These are phyloP conservation scores for Nymphaea thermarum DNA, from an alignment of 164 flowering plant species.

Conservation along the genomic window DNA sequence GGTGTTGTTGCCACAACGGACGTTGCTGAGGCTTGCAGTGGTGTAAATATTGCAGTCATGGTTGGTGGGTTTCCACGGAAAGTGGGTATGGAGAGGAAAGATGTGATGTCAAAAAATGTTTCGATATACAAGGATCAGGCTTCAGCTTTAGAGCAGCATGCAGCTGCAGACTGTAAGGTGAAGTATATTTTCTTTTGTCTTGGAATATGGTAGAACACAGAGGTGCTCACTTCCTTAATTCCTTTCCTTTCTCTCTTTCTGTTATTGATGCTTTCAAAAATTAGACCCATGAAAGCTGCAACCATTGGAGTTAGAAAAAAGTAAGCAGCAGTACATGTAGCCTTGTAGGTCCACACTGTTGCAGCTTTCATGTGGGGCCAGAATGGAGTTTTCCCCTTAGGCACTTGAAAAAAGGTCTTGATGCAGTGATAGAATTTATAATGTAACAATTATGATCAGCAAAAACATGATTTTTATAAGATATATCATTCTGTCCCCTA, in stretches of 20 bases:
- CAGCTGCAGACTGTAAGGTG: slow-evolving; percentile 75
- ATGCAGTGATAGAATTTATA: no score
- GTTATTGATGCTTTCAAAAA: not conserved
- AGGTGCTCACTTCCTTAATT: not conserved
- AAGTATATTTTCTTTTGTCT: not conserved
- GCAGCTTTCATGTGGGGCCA: no score
- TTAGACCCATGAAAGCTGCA: not conserved
- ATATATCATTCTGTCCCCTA: no score
- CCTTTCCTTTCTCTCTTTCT: not conserved
- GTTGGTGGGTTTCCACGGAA: slow-evolving; percentile 75
- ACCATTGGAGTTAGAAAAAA: not conserved
- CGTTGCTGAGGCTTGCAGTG: slow-evolving; percentile 61
- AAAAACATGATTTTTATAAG: no score
- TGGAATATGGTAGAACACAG: not conserved
- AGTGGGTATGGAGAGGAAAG: slow-evolving; percentile 90
- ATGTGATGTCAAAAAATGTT: slow-evolving; percentile 72
- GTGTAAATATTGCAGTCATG: slow-evolving; percentile 65
- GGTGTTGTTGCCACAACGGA: slow-evolving; percentile 76
- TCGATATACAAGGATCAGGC: slow-evolving; percentile 79
- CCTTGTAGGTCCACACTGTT: not conserved
- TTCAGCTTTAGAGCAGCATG: slow-evolving; percentile 65
- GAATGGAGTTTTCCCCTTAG: no score
- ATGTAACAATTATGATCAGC: no score
- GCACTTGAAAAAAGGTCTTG: no score
- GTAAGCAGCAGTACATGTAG: not conserved